Evolutionary conservation across 2,329 filamentous ascomycete genomes (phyloP).

Genomic region (Ceratocystis papillata): DNA sequence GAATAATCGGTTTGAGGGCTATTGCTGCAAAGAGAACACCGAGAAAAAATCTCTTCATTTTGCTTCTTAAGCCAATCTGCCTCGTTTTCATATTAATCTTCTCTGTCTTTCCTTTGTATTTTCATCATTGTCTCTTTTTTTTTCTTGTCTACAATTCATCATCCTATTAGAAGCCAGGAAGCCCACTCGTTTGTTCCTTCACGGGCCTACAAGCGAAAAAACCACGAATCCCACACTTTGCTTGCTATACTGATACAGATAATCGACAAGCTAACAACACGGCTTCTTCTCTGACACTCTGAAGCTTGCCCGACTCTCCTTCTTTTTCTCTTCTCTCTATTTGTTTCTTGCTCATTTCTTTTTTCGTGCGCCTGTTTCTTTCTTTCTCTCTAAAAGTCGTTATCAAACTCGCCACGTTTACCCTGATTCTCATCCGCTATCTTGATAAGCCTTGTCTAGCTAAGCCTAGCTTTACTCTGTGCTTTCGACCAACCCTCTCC

Average conservation of each 20-base stretch:
- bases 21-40: not conserved
- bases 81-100: slow-evolving; percentile 21
- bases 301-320: not conserved
- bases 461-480: not conserved
- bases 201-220: slow-evolving; percentile 5
- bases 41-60: slow-evolving; percentile 9
- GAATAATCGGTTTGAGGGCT: slow-evolving; percentile 3
- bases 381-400: not conserved
- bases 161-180: slow-evolving; percentile 8
- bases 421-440: no score
- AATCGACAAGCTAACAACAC: not conserved
- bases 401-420: not conserved
- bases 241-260: not conserved
- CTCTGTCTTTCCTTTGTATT: slow-evolving; percentile 13
- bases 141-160: slow-evolving; percentile 6
- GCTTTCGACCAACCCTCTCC: not conserved
- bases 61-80: no score
- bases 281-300: not conserved
- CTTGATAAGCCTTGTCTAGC: no score
- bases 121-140: not conserved
- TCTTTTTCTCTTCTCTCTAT: slow-evolving; percentile 1
- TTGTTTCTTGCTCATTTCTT: not conserved
- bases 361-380: not conserved
- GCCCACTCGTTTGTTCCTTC: not conserved
- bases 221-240: slow-evolving; percentile 11